phyloP scores from a whole-genome alignment of 176 grass and related monocot species.

The Elaeis guineensis region DNA sequence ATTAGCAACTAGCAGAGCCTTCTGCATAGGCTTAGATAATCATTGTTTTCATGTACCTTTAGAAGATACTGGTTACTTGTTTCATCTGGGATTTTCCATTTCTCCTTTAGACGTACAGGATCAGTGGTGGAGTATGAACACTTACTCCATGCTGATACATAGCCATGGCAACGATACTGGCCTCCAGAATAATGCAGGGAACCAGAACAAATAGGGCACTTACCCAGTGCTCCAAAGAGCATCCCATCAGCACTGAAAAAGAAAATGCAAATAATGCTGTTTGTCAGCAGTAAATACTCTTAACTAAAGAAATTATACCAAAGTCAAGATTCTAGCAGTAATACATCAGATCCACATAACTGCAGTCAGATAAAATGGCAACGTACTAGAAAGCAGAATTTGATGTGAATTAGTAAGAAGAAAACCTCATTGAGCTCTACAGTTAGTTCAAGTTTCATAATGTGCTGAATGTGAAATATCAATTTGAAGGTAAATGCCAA shows the following conservation, averaged over 20 bases:
- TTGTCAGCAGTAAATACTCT: too few species aligned
- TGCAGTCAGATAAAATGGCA: too few species aligned
- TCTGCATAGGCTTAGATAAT: neutral
- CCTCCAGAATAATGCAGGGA: constrained; percentile 58
- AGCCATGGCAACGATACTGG: constrained; percentile 66
- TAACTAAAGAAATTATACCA: too few species aligned
- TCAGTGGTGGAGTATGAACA: constrained; percentile 70
- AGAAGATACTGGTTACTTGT: constrained; percentile 55
- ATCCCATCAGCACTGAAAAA: constrained; percentile 78
- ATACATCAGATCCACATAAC: too few species aligned
- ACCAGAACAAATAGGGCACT: constrained; percentile 70
- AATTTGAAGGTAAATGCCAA: too few species aligned
- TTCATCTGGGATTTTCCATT: constrained; percentile 70
- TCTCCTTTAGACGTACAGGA: constrained; percentile 63
- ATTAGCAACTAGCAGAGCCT: constrained; percentile 14
- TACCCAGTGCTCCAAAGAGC: constrained; percentile 82
- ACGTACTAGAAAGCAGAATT: too few species aligned
- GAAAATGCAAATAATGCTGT: neutral
- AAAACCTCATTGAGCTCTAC: too few species aligned
- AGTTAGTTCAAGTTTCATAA: too few species aligned
- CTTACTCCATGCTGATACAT: constrained; percentile 89
- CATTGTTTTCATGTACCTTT: constrained; percentile 40
- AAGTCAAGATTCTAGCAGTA: too few species aligned
- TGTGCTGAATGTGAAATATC: too few species aligned
- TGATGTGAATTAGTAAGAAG: too few species aligned